Base-by-base conservation (phyloP, 2,329 filamentous ascomycete genomes). In the Domatiomyces globalis region DNA sequence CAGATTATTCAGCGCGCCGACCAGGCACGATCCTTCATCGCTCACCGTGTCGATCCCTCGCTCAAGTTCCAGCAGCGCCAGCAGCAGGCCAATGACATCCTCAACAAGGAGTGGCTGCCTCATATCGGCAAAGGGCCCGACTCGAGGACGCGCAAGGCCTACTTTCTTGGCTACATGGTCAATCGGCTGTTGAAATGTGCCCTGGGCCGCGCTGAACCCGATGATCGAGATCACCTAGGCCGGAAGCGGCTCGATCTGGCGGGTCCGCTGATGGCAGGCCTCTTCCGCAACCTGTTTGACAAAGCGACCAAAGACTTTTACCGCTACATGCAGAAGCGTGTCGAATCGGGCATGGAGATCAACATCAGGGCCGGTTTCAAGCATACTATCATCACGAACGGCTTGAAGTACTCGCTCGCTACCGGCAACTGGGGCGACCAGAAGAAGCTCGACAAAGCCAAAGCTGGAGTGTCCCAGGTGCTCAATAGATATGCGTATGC, bases 371-470 rank as follows among this genome's bases (percentile, higher is more conserved):
- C 95, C 53, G 92, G 88, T 60, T 84, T 96, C 63, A 96, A 95
- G 72, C 83, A 85, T 19, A 84, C 82, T 56, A 95, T 92, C 18
- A 77, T 98, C 59, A 94, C 89, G 18, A 94, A 92, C 64, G 92
- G 90, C 48, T 72, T 98, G 59, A 95, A 95, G 66, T 98, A 98
- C 70, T 95, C 92, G 49, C 75, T 98, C 56, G 90, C 92, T 22
- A 98, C 92, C 12, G 92, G 92, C 59, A 98, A 98, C 70, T 98
- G 92, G 94, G 94, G 92, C 64, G 92, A 98, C 60, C 92, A 98
- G 73, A 98, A 96, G 78, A 98, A 96, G 74, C 89, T 92, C 18
- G 85, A 86, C 62, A 90, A 84, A 61, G 87, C 89, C 1, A 96
- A 94, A 58, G 92, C 92, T 46, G 94, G 92, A 76, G 92, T 98